These are phyloP conservation scores for Rhytidhysteron rufulum DNA, from an alignment of 2,329 filamentous ascomycete genomes.

Conservation along the genomic window DNA sequence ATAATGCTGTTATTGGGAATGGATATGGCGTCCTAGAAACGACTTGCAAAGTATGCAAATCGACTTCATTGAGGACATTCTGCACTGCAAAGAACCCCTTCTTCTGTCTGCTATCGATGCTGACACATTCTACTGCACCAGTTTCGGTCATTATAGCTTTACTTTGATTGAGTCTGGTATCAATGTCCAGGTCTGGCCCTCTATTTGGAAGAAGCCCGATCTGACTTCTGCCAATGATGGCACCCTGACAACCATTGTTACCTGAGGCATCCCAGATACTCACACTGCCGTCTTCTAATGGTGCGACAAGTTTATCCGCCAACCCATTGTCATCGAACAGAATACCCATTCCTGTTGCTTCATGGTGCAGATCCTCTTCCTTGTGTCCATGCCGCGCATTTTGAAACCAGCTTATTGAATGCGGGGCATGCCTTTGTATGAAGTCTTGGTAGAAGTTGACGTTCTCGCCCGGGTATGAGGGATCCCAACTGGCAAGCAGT, in stretches of 20 bases:
- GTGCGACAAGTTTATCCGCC: constrained; percentile 64
- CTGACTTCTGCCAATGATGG: constrained; percentile 62
- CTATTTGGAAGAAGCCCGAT: constrained; percentile 64
- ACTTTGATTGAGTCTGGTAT: constrained; percentile 42
- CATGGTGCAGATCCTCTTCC: constrained; percentile 48
- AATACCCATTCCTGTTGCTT: constrained; percentile 68
- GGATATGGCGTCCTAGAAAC: constrained; percentile 70
- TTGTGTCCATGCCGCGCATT: constrained; percentile 46
- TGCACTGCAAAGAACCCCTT: constrained; percentile 78
- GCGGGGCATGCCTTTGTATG: constrained; percentile 72
- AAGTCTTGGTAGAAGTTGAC: constrained; percentile 88
- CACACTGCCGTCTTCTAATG: constrained; percentile 83
- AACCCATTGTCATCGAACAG: constrained; percentile 56
- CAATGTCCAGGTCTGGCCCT: constrained; percentile 38
- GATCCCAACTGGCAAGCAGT: constrained; percentile 78
- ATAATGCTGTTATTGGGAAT: constrained; percentile 79
- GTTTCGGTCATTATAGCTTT: constrained; percentile 64
- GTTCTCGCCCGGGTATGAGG: constrained; percentile 65
- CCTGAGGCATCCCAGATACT: constrained; percentile 69
- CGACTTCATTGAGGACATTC: constrained; percentile 73
- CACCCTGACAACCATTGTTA: constrained; percentile 57
- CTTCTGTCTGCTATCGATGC: constrained; percentile 64
- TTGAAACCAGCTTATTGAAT: constrained; percentile 75
- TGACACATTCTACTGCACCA: constrained; percentile 75
- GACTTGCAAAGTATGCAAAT: constrained; percentile 68